These are phyloP conservation scores for Rhododendron vialii DNA, from an alignment of 148 eudicot species.

Conservation along the genomic window DNA sequence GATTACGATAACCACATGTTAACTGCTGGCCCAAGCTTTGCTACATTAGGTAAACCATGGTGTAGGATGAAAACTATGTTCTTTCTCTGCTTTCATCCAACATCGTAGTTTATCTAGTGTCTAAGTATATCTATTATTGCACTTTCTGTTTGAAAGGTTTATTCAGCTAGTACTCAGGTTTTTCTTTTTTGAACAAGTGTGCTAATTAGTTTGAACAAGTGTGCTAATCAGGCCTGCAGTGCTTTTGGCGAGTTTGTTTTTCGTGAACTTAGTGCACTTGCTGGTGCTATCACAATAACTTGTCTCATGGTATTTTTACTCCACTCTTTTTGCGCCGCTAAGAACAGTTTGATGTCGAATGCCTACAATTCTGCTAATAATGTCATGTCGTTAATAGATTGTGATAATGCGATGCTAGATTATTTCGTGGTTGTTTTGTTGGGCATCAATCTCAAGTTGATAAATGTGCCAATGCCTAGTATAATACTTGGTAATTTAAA, in stretches of 20 bases:
- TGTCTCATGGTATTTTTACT: conserved; percentile 74
- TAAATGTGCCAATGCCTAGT: neutral
- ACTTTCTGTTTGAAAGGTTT: neutral
- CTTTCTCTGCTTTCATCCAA: neutral
- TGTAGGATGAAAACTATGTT: neutral
- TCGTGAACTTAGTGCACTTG: conserved; percentile 71
- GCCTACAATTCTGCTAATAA: neutral
- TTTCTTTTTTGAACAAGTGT: neutral
- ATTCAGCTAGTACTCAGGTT: neutral
- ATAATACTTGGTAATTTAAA: neutral
- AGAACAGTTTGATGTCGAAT: neutral
- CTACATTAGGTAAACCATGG: neutral
- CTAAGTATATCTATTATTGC: neutral
- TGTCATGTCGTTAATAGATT: neutral
- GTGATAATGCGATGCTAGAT: neutral
- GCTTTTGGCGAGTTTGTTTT: conserved; percentile 51
- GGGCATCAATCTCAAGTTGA: neutral
- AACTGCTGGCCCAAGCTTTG: neutral
- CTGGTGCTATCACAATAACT: conserved; percentile 89
- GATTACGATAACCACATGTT: neutral
- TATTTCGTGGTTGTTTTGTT: neutral
- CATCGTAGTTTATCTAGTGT: neutral
- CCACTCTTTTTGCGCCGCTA: neutral
- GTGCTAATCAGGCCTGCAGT: conserved; percentile 47
- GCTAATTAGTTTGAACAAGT: neutral